phyloP scores from a whole-genome alignment of 768 basidiomycete genomes.

The Tubosaeta brunneosetosa region DNA sequence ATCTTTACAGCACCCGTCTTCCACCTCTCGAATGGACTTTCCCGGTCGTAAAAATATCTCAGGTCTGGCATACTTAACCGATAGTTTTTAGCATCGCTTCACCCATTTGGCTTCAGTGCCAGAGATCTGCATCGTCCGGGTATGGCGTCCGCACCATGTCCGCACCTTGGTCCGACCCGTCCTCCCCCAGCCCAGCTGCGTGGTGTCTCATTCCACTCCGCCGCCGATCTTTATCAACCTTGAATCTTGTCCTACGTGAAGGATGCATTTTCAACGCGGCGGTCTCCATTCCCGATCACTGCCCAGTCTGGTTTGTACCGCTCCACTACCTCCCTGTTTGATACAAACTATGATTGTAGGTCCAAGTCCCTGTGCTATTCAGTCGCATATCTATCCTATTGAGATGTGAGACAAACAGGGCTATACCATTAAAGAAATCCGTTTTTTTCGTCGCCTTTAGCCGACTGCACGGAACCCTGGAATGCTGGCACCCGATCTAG shows the following conservation, averaged over 20 bases:
- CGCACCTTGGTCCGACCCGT: conserved; percentile 31
- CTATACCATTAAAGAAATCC: conserved; percentile 35
- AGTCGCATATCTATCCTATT: conserved; percentile 1
- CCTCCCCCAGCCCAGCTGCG: conserved; percentile 21
- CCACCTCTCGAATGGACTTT: no score
- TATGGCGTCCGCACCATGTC: conserved; percentile 33
- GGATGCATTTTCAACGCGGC: conserved; percentile 39
- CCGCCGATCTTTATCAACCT: conserved; percentile 37
- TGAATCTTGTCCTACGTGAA: conserved; percentile 34
- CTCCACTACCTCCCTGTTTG: conserved; percentile 68
- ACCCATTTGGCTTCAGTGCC: conserved; percentile 25
- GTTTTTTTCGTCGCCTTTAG: conserved; percentile 60
- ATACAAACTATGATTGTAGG: conserved; percentile 51
- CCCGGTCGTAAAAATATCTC: no score
- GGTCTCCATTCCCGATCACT: conserved; percentile 44
- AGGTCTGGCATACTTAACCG: no score
- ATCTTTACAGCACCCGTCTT: no score
- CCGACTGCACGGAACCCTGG: conserved; percentile 71
- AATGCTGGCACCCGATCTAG: conserved; percentile 37
- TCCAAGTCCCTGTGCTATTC: conserved; percentile 8
- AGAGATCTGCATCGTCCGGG: conserved; percentile 48
- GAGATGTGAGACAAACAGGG: conserved; percentile 5
- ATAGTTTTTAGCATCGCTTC: no score
- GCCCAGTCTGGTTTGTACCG: conserved; percentile 32
- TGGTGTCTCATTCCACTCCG: conserved; percentile 52